Evolutionary conservation across 1,284 basidiomycete genomes (phyloP).

Genomic region (Ustilago curta): DNA sequence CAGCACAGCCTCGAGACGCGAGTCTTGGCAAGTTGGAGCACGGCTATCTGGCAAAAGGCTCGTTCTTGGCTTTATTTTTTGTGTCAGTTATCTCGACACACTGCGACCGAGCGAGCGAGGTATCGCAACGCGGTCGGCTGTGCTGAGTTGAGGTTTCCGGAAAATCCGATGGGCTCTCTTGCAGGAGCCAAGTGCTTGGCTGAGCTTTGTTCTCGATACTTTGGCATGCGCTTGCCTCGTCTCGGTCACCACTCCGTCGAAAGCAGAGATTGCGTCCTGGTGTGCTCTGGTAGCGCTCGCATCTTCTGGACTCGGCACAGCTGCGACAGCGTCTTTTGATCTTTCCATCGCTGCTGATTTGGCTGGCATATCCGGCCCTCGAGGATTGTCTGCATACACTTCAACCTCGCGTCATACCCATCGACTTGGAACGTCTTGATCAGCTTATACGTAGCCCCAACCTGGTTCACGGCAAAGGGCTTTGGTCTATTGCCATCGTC

Average conservation of each 20-base stretch:
- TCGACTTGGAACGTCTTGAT: neutral
- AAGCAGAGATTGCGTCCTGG: too few relatives aligned
- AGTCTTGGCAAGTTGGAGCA: neutral
- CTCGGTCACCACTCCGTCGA: neutral
- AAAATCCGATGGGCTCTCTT: neutral
- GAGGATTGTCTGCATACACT: too few relatives aligned
- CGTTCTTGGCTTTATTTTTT: constrained; percentile 1
- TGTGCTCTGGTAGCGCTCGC: too few relatives aligned
- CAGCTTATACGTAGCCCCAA: neutral
- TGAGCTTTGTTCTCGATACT: constrained; percentile 1
- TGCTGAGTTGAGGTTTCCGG: constrained; percentile 1
- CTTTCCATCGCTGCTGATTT: too few relatives aligned
- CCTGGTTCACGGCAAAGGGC: neutral
- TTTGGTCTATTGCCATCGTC: neutral
- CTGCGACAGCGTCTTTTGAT: too few relatives aligned
- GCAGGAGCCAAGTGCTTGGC: neutral
- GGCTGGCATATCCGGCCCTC: too few relatives aligned
- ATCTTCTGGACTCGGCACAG: too few relatives aligned
- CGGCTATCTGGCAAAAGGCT: neutral
- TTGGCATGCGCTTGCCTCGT: neutral
- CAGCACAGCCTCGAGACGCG: too few relatives aligned
- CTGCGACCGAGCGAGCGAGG: too few relatives aligned
- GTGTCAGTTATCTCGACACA: neutral
- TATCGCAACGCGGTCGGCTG: constrained; percentile 5
- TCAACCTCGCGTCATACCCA: neutral